Base-by-base conservation (phyloP, 1,139 yeast genomes). In the Candida frijolesensis region DNA sequence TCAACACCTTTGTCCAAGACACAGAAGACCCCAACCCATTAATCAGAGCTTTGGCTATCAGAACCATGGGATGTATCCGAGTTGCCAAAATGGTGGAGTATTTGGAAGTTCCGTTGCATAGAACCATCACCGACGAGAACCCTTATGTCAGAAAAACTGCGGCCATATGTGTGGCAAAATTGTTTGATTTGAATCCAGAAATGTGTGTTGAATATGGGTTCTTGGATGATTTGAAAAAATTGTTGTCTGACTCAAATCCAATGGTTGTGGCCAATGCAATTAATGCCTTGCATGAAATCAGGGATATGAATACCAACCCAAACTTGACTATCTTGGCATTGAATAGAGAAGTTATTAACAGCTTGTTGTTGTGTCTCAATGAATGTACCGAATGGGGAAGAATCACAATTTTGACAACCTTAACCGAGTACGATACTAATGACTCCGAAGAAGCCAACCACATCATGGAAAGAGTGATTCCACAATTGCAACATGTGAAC, bases 301-400 rank as follows among this genome's bases (percentile, higher is more conserved):
- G 83, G 60, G 89, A 85, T 54, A 73, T 85, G 67, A 72, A 71
- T 58, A 59, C 54, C 6, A 85, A 87, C 59, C 81, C 89, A 51
- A 66, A 71, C 49, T 66, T 74, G 57, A 57, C 72, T 33, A 62
- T 82, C 66, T 63, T 76, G 53, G 68, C 60, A 14, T 64, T 80
- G 44, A 72, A 77, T 54, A 54, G 74, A 14, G 74, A 72, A 29
- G 74, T 83, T 46, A 76, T 88, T 50, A 83, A 83, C 57, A 86
- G 80, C 64, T 78, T 94, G 54, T 75, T 95, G 54, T 77, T 84
- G 58, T 96, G 97, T 29, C 77, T 95, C 57, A 92, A 92, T 67
- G 99, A 95, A 70, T 94, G 98, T 70, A 92, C 98, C 1, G 99
- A 95, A 71, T 95, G 99, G 99, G 99, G 99, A 6, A 82, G 99